Percentiles rank a stretch among this genome's conserved stretches.
Conservation (phyloP, 352 stramenopile genomes). For the Phytophthora aleatoria region DNA sequence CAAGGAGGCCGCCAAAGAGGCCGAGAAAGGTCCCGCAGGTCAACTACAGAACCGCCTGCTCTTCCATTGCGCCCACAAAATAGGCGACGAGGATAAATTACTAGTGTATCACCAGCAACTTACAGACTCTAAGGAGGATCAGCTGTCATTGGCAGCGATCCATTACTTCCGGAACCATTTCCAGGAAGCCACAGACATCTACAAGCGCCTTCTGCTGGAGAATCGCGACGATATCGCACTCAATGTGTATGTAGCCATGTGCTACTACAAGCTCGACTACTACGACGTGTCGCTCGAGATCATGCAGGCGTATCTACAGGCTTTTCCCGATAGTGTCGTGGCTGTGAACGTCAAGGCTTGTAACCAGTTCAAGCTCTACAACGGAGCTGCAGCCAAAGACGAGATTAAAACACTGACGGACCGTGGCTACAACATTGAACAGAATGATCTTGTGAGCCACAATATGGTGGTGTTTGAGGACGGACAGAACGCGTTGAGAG, state of each 20-base stretch:
- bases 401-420: constrained; percentile 93
- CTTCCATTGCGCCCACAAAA: constrained; percentile 95
- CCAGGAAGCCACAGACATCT: constrained; percentile 95
- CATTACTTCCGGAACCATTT: constrained; percentile 96
- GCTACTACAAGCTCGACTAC: constrained; percentile 98
- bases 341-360: constrained; percentile 97
- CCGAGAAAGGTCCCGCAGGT: constrained; percentile 57
- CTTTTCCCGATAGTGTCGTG: constrained; percentile 90
- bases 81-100: constrained; percentile 94
- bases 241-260: constrained; percentile 99
- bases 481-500: constrained; percentile 92
- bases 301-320: constrained; percentile 95
- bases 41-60: constrained; percentile 93
- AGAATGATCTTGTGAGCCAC: constrained; percentile 95
- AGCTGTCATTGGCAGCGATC: constrained; percentile 95
- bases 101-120: constrained; percentile 95
- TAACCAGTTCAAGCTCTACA: constrained; percentile 97
- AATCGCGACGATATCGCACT: constrained; percentile 96
- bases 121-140: constrained; percentile 91
- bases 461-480: constrained; percentile 97
- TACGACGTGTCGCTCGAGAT: constrained; percentile 98
- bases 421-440: constrained; percentile 86
- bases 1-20: constrained; percentile 87
- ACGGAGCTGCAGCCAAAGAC: constrained; percentile 94
- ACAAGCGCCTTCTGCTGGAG: constrained; percentile 95